These are phyloP conservation scores for Curvularia verruculosa DNA, from an alignment of 2,329 filamentous ascomycete genomes.

Conservation along the genomic window DNA sequence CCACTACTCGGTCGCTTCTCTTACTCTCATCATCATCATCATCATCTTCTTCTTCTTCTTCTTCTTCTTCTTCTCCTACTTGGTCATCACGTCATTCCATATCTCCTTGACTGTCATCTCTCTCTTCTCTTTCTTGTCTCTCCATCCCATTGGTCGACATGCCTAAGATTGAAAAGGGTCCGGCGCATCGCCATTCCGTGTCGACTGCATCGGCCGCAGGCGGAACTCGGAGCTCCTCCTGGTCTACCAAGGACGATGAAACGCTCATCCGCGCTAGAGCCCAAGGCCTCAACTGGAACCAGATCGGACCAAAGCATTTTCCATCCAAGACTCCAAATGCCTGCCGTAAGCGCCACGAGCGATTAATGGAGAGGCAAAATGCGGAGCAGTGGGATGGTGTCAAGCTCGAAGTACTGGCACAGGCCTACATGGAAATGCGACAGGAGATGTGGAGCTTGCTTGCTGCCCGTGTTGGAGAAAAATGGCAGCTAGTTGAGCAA, in stretches of 20 bases:
- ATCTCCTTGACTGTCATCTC: conserved; percentile 17
- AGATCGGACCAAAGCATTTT: conserved; percentile 79
- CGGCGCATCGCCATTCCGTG: conserved; percentile 40
- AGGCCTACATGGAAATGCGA: conserved; percentile 78
- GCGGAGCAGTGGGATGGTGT: conserved; percentile 79
- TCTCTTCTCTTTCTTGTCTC: conserved; percentile 23
- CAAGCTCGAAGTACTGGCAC: conserved; percentile 75
- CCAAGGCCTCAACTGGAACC: conserved; percentile 80
- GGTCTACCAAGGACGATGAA: conserved; percentile 77
- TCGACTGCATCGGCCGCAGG: conserved; percentile 41
- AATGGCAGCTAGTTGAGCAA: conserved; percentile 74
- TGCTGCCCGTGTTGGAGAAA: conserved; percentile 64
- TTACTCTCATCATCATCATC: conserved; percentile 26
- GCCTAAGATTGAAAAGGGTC: conserved; percentile 52
- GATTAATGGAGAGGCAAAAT: conserved; percentile 75
- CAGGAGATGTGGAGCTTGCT: conserved; percentile 82
- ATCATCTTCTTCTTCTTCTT: too few relatives aligned
- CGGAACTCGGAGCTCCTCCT: conserved; percentile 55
- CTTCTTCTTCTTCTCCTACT: conserved; percentile 14
- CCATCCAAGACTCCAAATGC: conserved; percentile 79
- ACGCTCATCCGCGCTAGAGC: conserved; percentile 73
- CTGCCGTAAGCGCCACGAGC: conserved; percentile 86
- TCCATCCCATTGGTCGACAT: conserved; percentile 46
- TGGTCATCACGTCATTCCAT: conserved; percentile 20
- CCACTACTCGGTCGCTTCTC: conserved; percentile 34